A percentile compares a stretch with the other conserved stretches of the same genome.
These are phyloP conservation scores for Dryas integrifolia DNA, from an alignment of 331 rosid genomes.

Conservation along the genomic window DNA sequence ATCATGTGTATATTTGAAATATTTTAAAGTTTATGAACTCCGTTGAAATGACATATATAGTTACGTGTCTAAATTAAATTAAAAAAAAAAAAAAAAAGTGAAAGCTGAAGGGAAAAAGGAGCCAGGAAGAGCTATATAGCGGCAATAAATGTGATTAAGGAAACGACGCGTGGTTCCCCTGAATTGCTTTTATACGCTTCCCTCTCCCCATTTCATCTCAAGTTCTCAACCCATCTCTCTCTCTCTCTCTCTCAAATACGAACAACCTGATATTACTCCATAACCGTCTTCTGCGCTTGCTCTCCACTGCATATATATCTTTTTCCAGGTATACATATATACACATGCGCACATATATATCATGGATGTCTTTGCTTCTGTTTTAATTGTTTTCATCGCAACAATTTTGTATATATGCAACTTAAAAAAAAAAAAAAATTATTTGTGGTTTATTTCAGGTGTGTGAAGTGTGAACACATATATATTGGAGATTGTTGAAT, in stretches of 20 bases:
- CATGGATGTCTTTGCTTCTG: not conserved
- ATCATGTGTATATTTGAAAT: too few relatives aligned
- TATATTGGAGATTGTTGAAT: not conserved
- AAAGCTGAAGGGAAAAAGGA: conserved; percentile 6
- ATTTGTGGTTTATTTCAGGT: not conserved
- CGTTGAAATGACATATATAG: too few relatives aligned
- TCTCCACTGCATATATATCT: not conserved
- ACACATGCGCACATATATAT: not conserved
- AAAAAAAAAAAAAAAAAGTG: not conserved
- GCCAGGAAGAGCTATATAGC: not conserved
- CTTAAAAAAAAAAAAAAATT: not conserved
- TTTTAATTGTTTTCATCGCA: not conserved
- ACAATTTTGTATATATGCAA: not conserved
- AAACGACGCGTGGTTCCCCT: conserved; percentile 59
- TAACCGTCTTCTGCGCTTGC: not conserved
- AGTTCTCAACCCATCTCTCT: not conserved
- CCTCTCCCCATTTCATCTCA: not conserved
- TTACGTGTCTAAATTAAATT: too few relatives aligned
- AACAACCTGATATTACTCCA: not conserved
- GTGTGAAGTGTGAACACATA: not conserved
- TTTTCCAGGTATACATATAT: not conserved
- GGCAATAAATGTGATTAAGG: conserved; percentile 40
- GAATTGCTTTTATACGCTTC: conserved; percentile 43
- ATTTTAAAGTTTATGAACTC: too few relatives aligned
- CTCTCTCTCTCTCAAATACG: conserved; percentile 1